Conservation (phyloP, 352 stramenopile species). For the Plasmopara viticola region DNA sequence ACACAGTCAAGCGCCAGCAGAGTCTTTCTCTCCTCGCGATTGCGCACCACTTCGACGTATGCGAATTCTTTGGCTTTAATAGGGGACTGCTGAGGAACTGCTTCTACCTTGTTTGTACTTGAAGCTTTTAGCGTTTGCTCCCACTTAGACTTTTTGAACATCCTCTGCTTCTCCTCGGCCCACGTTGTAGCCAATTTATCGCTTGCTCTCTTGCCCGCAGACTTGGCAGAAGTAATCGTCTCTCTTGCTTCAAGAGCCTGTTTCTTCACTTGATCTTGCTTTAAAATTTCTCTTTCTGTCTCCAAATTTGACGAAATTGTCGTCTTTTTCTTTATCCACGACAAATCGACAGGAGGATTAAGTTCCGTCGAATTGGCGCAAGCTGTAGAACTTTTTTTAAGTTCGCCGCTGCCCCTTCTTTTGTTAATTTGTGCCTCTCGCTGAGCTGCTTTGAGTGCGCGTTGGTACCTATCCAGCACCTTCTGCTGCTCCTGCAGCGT, state of each 20-base stretch:
- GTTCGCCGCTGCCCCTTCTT: constrained; percentile 1
- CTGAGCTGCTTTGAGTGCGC: constrained; percentile 18
- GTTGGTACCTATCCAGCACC: constrained; percentile 66
- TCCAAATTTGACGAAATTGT: not conserved
- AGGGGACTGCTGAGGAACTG: constrained; percentile 3
- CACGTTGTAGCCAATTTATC: constrained; percentile 24
- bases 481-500: constrained; percentile 62
- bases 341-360: not conserved
- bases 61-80: constrained; percentile 22
- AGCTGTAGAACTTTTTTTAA: not conserved
- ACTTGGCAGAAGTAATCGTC: constrained; percentile 9
- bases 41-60: constrained; percentile 80
- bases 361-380: constrained; percentile 3
- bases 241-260: constrained; percentile 3
- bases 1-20: constrained; percentile 59
- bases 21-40: constrained; percentile 47
- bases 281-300: constrained; percentile 3
- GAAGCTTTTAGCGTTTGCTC: constrained; percentile 9
- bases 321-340: constrained; percentile 19
- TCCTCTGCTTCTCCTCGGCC: constrained; percentile 38
- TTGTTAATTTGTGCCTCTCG: constrained; percentile 3
- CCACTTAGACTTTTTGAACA: constrained; percentile 21
- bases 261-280: constrained; percentile 3
- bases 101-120: constrained; percentile 14
- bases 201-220: constrained; percentile 10